phyloP scores from a whole-genome alignment of 768 basidiomycete species.

The Lactarius indigo region DNA sequence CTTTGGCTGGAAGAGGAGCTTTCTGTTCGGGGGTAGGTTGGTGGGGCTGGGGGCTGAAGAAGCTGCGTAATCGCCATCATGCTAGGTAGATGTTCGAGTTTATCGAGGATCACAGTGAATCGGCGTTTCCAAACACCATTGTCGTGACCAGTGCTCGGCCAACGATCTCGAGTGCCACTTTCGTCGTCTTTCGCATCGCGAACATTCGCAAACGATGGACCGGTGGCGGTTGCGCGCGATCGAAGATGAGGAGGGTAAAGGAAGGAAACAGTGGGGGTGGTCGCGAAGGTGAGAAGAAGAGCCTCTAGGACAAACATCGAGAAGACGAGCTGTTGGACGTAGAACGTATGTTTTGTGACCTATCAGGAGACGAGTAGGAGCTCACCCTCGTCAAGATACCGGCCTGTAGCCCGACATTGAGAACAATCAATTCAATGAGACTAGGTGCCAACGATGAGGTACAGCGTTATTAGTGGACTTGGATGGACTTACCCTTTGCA shows the following conservation, averaged over 20 bases:
- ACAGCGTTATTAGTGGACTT: not conserved
- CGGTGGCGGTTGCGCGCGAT: constrained; percentile 44
- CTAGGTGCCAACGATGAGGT: constrained; percentile 34
- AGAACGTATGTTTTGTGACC: not conserved
- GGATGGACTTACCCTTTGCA: constrained; percentile 72
- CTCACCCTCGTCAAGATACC: constrained; percentile 63
- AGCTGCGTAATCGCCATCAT: constrained; percentile 90
- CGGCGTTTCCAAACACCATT: constrained; percentile 46
- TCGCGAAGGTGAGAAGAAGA: constrained; percentile 78
- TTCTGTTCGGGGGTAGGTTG: constrained; percentile 12
- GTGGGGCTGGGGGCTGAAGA: constrained; percentile 43
- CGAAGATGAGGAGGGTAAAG: constrained; percentile 67
- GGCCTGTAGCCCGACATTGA: constrained; percentile 87
- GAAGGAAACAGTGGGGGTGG: constrained; percentile 66
- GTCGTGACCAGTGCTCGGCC: not conserved
- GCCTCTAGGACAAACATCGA: constrained; percentile 95
- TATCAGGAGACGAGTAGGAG: not conserved
- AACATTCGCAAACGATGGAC: constrained; percentile 47
- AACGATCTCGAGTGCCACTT: not conserved
- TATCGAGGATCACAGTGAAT: constrained; percentile 86
- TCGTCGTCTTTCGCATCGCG: constrained; percentile 11
- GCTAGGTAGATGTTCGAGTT: constrained; percentile 81
- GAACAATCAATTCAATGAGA: constrained; percentile 89
- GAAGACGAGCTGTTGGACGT: constrained; percentile 54
- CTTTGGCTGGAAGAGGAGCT: not conserved